Evolutionary conservation across 495 filamentous ascomycete genomes (phyloP), one percentile per base, ranked within the genome.

Genomic region (Physcia stellaris): DNA sequence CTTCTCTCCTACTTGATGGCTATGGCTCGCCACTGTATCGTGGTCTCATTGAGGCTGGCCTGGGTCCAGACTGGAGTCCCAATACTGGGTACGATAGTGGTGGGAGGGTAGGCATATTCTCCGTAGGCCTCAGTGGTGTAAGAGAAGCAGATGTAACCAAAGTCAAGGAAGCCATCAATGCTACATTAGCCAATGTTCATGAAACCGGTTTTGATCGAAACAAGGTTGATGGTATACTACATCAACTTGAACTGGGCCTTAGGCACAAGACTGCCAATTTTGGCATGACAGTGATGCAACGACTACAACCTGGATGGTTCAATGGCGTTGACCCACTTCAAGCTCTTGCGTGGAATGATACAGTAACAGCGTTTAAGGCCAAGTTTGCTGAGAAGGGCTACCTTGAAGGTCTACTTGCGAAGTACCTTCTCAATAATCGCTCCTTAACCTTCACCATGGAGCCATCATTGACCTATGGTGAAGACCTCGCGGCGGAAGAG

Each of bases 181-280:
- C 73, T 13, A 79, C 82, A 19, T 67, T 93, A 40, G 61, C 62
- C 26, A 73, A 79, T 10, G 65, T 73, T 12, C 65, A 77, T 22
- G 53, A 70, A 6, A 79, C 75, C 28, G 86, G 90, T 2, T 95
- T 98, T 52, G 85, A 86, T 27, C 68, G 75, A 45, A 73, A 75
- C 45, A 98, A 96, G 57, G 79, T 96, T 26, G 84, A 92, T 41
- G 90, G 90, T 13, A 79, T 90, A 49, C 69, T 96, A 27, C 90
- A 98, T 56, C 86, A 94, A 57, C 66, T 96, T 7, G 90, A 98
- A 50, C 67, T 98, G 24, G 67, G 74, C 7, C 61, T 96, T 18
- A 92, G 94, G 52, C 88, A 96, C 59, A 95, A 95, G 60, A 94
- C 84, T 1, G 81, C 90, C 24, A 81, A 81, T 46, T 96, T 98